Base-by-base conservation (phyloP, 805 yeast species). In the Lipomyces japonicus region DNA sequence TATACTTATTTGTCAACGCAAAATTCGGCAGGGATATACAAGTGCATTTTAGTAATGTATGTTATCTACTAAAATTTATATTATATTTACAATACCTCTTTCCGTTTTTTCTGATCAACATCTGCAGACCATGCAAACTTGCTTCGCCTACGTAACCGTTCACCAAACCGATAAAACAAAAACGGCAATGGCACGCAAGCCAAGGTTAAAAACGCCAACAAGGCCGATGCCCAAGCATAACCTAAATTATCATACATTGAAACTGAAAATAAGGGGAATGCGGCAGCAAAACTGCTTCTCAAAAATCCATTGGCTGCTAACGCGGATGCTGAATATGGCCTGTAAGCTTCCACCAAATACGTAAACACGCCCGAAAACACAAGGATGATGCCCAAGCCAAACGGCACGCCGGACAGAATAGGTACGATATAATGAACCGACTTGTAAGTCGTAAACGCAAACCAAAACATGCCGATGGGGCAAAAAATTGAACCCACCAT, bases 291-390 rank as follows among this genome's bases (percentile, higher is more conserved):
- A 41, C 71, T 71, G 36, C 68, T 53, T 65, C 83, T 69, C 16
- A 77, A 68, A 47, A 78, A 69, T 1, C 79, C 82, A 67, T 85
- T 86, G 4, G 91, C 93, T 32, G 91, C 91, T 52, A 86, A 65
- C 2, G 88, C 86, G n/a, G 86, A 79, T 0, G 93, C 93, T 26
- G 84, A 81, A 24, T 55, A 68, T 9, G 70, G 62, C 56, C 75
- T 66, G 56, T 71, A 73, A 24, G 70, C 74, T 50, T 71, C 75
- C n/a, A 71, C 63, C 39, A 71, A 21, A 35, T 58, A 59, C 63
- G 70, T 69, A 58, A 72, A 64, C 4, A 71, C 64, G 7, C 74
- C 74, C 23, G 70, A 61, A 48, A 71, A 69, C 32, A 68, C 60
- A 39, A 68, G 57, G 4, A 69, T 64, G 22, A 72, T 68, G 1